These are phyloP conservation scores for Globisporangium okanoganense DNA, from an alignment of 352 stramenopile species.

Conservation along the genomic window DNA sequence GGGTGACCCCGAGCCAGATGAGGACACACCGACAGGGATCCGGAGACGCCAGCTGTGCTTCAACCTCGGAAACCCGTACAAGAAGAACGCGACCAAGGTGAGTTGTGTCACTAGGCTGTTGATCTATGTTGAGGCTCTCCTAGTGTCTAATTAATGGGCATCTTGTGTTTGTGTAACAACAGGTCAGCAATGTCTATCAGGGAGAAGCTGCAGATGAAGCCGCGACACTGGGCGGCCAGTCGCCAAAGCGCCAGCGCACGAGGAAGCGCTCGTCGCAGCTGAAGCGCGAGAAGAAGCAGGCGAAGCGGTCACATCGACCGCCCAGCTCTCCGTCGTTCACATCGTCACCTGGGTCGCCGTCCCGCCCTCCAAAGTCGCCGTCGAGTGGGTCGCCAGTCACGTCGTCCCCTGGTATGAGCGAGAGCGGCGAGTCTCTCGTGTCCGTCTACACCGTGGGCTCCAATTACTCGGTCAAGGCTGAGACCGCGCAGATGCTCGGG, in stretches of 20 bases:
- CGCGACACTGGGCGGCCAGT: slow-evolving; percentile 66
- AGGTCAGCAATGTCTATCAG: slow-evolving; percentile 80
- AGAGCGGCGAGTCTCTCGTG: slow-evolving; percentile 54
- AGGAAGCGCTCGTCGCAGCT: slow-evolving; percentile 84
- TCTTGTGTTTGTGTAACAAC: slow-evolving; percentile 22
- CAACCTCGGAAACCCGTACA: slow-evolving; percentile 87
- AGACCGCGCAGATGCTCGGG: slow-evolving; percentile 71
- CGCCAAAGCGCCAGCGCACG: slow-evolving; percentile 75
- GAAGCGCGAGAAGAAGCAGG: slow-evolving; percentile 74
- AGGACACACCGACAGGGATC: slow-evolving; percentile 72
- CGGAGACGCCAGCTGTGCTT: slow-evolving; percentile 79
- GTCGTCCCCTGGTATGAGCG: slow-evolving; percentile 64
- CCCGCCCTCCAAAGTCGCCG: slow-evolving; percentile 47
- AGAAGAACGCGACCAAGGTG: slow-evolving; percentile 84
- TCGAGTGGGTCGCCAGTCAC: slow-evolving; percentile 46
- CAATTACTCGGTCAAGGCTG: slow-evolving; percentile 78
- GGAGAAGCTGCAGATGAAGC: slow-evolving; percentile 84
- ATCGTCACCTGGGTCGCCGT: slow-evolving; percentile 65
- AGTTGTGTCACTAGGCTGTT: no score
- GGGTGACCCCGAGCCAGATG: slow-evolving; percentile 76
- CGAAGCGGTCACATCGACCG: slow-evolving; percentile 58
- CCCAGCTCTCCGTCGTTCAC: slow-evolving; percentile 61
- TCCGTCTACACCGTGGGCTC: slow-evolving; percentile 55
- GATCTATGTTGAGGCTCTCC: not conserved
- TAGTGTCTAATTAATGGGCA: not conserved